These are phyloP conservation scores for Neurospora sublineolata DNA, from an alignment of 495 filamentous ascomycete genomes.

Conservation along the genomic window DNA sequence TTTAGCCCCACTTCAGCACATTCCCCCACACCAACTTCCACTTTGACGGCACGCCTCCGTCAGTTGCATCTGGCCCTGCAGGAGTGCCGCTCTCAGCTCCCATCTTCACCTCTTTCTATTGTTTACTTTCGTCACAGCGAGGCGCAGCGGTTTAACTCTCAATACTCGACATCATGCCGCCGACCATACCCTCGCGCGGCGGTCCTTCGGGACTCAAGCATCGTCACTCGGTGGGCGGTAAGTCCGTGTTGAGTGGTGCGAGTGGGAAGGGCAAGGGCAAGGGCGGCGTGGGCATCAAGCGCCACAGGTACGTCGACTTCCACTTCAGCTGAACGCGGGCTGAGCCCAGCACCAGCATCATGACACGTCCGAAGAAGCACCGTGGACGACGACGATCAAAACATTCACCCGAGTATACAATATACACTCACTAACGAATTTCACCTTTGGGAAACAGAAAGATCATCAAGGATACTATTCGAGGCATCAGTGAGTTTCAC, in stretches of 20 bases:
- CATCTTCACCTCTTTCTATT: not conserved
- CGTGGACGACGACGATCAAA: not conserved
- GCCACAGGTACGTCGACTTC: slow-evolving; percentile 18
- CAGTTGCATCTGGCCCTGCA: not conserved
- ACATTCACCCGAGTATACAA: not conserved
- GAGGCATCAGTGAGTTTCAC: slow-evolving; percentile 50
- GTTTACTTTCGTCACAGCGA: not conserved
- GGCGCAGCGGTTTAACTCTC: not conserved
- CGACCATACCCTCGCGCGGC: slow-evolving; percentile 12
- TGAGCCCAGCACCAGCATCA: not conserved
- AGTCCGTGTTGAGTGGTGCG: not conserved
- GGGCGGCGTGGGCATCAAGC: slow-evolving; percentile 8
- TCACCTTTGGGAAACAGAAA: slow-evolving; percentile 31
- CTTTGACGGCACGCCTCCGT: not conserved
- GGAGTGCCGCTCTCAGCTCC: not conserved
- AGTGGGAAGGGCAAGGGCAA: slow-evolving; percentile 8
- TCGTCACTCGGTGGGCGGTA: slow-evolving; percentile 5
- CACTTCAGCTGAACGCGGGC: not conserved
- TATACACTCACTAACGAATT: not conserved
- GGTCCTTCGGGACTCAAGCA: slow-evolving; percentile 10
- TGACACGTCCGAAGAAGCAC: not conserved
- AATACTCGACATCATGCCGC: slow-evolving; percentile 11
- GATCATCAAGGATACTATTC: slow-evolving; percentile 48
- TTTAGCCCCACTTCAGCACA: not conserved
- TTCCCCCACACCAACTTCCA: not conserved